Evolutionary conservation across 2,329 filamentous ascomycete species (phyloP).

Genomic region (Neurospora crassa): DNA sequence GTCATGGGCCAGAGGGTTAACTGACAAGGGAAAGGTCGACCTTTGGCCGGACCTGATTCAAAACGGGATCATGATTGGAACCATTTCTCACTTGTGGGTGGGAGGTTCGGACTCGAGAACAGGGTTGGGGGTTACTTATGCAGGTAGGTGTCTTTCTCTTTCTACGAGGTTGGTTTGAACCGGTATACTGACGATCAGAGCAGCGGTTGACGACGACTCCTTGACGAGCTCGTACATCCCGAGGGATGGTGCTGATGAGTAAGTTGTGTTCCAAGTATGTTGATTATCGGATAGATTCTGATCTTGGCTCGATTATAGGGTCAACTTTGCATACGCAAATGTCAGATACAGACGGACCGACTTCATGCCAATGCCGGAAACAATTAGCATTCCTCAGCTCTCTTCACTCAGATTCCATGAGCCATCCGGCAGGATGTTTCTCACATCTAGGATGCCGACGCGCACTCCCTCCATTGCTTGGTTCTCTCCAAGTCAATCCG

Average conservation of each 20-base stretch:
- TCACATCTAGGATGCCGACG: slow-evolving; percentile 30
- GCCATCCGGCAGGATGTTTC: slow-evolving; percentile 30
- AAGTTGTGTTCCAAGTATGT: slow-evolving; percentile 7
- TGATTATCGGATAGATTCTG: not conserved
- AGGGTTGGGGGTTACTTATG: slow-evolving; percentile 25
- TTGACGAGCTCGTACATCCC: slow-evolving; percentile 33
- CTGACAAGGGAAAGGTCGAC: slow-evolving; percentile 30
- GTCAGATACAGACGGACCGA: not conserved
- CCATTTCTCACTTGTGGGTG: slow-evolving; percentile 7
- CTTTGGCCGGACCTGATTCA: slow-evolving; percentile 21
- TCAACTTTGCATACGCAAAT: slow-evolving; percentile 6
- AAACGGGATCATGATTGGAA: not conserved
- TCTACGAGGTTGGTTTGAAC: not conserved
- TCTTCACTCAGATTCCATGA: slow-evolving; percentile 39
- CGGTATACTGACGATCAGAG: not conserved
- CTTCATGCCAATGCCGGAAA: slow-evolving; percentile 21
- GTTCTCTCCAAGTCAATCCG: slow-evolving; percentile 27
- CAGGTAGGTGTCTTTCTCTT: not conserved
- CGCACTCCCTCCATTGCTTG: slow-evolving; percentile 25
- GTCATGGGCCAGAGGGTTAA: slow-evolving; percentile 27
- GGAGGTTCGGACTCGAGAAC: slow-evolving; percentile 26
- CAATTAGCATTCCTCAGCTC: slow-evolving; percentile 29
- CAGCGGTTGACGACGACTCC: slow-evolving; percentile 26
- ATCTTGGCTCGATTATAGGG: slow-evolving; percentile 3
- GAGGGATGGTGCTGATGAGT: slow-evolving; percentile 34